Base-by-base conservation (phyloP, 1,284 basidiomycete species). In the Pseudozyma thailandica region DNA sequence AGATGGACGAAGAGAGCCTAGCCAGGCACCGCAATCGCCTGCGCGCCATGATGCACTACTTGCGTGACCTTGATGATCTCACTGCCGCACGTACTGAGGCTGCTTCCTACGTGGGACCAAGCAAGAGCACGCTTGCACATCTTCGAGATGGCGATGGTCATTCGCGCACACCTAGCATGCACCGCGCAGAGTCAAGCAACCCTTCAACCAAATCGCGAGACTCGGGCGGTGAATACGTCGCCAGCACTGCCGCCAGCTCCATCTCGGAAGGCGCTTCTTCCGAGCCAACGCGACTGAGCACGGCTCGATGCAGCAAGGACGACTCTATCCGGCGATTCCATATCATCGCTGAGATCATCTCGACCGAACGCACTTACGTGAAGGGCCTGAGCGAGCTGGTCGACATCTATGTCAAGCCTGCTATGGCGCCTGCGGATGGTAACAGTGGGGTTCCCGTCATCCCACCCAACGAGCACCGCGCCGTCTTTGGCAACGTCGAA, bases 301-400 rank as follows among this genome's bases (percentile, higher is more conserved):
- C 58, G 7, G 53, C 65, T 13, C 53, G 45, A 28, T 69, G 58
- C 65, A 57, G 50, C 46, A 82, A 80, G 59, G 78, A 83, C 46
- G 79, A 84, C 49, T 72, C 82, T 4, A 54, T 56, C 20, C 72
- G 79, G 51, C 75, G 84, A 6, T 68, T 75, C 44, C 68, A 69
- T 3, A 78, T 85, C 28, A 65, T 85, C 35, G 53, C 68, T n/a
- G 84, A 85, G 75, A 84, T 59, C 72, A 79, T 74, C 78, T 92
- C 91, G 77, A 98, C 95, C 41, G 95, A 99, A 84, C 88, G 92
- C 66, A 94, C 94, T 1, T 99, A 98, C 83, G 92, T 97, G 57
- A 91, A 91, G 74, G 92, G 92, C 13, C 85, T 99, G 21, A 89
- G 91, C 80, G 95, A 97, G 84, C 88, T 99, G 25, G 89, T 94